Evolutionary conservation across 371 early-diverging fungal species (phyloP), one percentile per base, ranked within the genome.

Genomic region (Rhizomucor miehei): DNA sequence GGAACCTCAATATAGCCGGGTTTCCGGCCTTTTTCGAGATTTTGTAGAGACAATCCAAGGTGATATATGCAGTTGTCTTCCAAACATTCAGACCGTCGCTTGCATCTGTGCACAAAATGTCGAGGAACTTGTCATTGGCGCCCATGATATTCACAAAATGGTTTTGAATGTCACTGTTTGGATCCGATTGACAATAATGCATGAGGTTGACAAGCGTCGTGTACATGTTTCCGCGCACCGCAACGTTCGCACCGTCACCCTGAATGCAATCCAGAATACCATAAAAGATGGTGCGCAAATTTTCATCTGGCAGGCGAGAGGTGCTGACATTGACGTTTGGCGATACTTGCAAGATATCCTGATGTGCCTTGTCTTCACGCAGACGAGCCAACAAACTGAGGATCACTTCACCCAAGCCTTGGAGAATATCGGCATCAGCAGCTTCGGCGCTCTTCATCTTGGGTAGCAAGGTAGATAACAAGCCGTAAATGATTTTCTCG

Each of bases 181-280:
- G 17, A 19, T 44, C 57, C 38, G 25, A 41, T 44, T 20, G 21
- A 19, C 61, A 56, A 69, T 82, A 89, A 52, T 82, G 80, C 29
- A 94, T 65, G 50, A 89, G 87, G 51, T 81, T 80, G 48, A 89
- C 77, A 35, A 95, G 60, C 0, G 91, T 79, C 17, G 87, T 75
- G 71, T 95, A 95, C 52, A 93, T 63, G 66, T 93, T 92, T 23
- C 91, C 92, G 1, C 97, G 85, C 21, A 89, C 67, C 9, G 76
- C 76, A 14, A 86, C 67, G 3, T 86, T 77, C 1, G 83, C 71
- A 6, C 81, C 84, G 0, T 85, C 67, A 12, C 74, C 75, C 40
- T 83, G 68, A 21, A 89, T 86, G 12, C 87, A 80, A 12, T 80
- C 79, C 19, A 93, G 59, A 16, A 95, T 78, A 24, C 83, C 82